phyloP scores from a whole-genome alignment of 2,329 filamentous ascomycete genomes.

The Alternaria arborescens region DNA sequence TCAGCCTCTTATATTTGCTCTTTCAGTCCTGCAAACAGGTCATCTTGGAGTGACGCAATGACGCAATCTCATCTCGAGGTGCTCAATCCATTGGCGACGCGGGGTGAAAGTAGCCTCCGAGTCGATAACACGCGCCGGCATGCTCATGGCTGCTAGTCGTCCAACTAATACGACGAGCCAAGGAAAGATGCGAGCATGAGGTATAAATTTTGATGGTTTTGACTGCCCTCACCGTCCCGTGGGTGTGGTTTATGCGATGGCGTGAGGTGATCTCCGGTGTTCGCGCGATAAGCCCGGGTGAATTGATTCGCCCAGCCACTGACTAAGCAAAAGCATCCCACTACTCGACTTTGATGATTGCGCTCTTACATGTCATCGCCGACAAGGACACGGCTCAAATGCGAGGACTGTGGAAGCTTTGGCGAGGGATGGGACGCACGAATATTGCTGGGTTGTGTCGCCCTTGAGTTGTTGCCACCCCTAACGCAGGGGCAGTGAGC shows the following conservation, averaged over 20 bases:
- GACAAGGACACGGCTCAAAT: conserved; percentile 15
- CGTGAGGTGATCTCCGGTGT: conserved; percentile 45
- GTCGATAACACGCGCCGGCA: conserved; percentile 24
- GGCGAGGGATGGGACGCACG: conserved; percentile 29
- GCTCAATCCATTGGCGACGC: conserved; percentile 30
- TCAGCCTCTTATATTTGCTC: conserved; percentile 45
- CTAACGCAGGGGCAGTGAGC: conserved; percentile 12
- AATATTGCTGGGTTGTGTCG: conserved; percentile 1
- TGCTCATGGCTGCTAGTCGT: conserved; percentile 23
- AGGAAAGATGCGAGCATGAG: conserved; percentile 29
- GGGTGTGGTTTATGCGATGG: conserved; percentile 34
- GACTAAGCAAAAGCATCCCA: conserved; percentile 40
- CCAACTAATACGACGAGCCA: conserved; percentile 30
- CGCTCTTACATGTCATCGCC: conserved; percentile 21
- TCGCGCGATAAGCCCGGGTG: conserved; percentile 36
- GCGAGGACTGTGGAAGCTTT: conserved; percentile 21
- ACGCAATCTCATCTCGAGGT: conserved; percentile 35
- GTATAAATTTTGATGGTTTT: conserved; percentile 10
- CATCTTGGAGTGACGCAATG: conserved; percentile 28
- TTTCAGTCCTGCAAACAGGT: conserved; percentile 31
- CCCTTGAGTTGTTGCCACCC: conserved; percentile 5
- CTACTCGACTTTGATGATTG: conserved; percentile 23
- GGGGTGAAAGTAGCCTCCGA: conserved; percentile 37
- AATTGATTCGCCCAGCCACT: conserved; percentile 40
- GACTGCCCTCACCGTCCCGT: conserved; percentile 20